Base-by-base conservation (phyloP, 2,329 filamentous ascomycete genomes). In the Aspergillus sp. region DNA sequence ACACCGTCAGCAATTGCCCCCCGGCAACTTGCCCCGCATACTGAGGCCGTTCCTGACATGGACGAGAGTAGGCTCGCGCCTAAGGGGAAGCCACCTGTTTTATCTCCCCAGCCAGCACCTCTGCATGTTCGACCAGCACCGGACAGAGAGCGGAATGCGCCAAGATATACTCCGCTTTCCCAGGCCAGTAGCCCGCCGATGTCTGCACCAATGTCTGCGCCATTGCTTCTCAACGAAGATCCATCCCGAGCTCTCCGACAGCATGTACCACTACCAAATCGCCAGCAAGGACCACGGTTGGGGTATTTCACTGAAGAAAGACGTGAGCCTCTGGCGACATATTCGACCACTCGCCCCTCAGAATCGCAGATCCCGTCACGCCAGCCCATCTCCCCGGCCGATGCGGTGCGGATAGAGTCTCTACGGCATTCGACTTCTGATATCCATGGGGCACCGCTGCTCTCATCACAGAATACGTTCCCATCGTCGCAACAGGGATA, bases 291-390 rank as follows among this genome's bases (percentile, higher is more conserved):
- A n/a, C 64, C 64, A 6, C 60, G 57, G 16, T 36, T 58, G 33
- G 64, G 64, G 24, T 63, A 62, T 29, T 68, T 68, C 36, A 55
- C 56, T 17, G 63, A 67, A 8, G 61, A 63, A 5, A 47, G 55
- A 15, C 47, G 55, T 20, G 60, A 62, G 12, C 43, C 49, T 26
- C 36, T 49, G 4, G 33, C 41, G 3, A 33, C 43, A 14, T 51
- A 53, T 29, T 33, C 45, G 10, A 40, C 44, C 11, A 29, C 47
- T 27, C 49, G 46, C n/a, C 30, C 45, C 8, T 52, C 51, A 40
- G 57, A 61, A 12, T 34, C 51, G 28, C 41, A 49, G 15, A 40
- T 56, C 3, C 39, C 55, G 13, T 45, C 53, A 5, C 56, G 53
- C 10, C 55, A 56, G 26, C 40, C 51, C 15, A 44, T 44, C 1